Evolutionary conservation across 1,284 basidiomycete genomes (phyloP).

Genomic region (Irpex rosettiformis): DNA sequence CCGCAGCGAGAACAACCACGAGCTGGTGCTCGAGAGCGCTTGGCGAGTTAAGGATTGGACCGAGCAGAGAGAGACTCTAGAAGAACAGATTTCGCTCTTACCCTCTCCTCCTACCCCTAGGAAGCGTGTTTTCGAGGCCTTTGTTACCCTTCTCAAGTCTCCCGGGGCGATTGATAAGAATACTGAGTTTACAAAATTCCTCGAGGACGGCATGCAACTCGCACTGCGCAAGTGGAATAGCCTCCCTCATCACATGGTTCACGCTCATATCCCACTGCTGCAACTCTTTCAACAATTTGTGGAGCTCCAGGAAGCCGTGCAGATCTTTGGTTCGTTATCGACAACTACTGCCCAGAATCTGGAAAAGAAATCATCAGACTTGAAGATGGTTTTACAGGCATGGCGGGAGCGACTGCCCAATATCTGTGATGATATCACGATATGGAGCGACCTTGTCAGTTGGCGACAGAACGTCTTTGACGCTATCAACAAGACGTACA

Average conservation of each 20-base stretch:
- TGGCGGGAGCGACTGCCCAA: constrained; percentile 98
- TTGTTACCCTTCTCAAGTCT: constrained; percentile 78
- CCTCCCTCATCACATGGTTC: constrained; percentile 82
- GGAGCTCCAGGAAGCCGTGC: constrained; percentile 94
- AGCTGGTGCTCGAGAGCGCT: constrained; percentile 91
- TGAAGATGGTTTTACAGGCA: constrained; percentile 94
- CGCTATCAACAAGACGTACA: constrained; percentile 95
- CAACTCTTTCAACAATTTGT: constrained; percentile 99
- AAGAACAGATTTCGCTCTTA: constrained; percentile 81
- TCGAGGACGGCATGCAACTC: constrained; percentile 97
- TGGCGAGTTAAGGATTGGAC: constrained; percentile 96
- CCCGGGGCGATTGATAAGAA: constrained; percentile 69
- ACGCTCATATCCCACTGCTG: constrained; percentile 91
- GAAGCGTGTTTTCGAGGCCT: constrained; percentile 94
- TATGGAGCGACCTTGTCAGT: constrained; percentile 98
- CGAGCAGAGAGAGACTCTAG: constrained; percentile 75
- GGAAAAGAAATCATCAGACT: constrained; percentile 91
- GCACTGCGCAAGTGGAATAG: constrained; percentile 96
- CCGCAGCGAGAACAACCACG: constrained; percentile 87
- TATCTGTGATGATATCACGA: constrained; percentile 95
- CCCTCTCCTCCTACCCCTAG: constrained; percentile 90
- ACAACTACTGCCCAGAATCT: constrained; percentile 88
- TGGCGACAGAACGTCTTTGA: constrained; percentile 94
- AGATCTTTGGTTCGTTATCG: constrained; percentile 90
- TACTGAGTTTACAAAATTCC: constrained; percentile 77